phyloP scores from a whole-genome alignment of 768 basidiomycete species.

The Rossbeevera mucosa region DNA sequence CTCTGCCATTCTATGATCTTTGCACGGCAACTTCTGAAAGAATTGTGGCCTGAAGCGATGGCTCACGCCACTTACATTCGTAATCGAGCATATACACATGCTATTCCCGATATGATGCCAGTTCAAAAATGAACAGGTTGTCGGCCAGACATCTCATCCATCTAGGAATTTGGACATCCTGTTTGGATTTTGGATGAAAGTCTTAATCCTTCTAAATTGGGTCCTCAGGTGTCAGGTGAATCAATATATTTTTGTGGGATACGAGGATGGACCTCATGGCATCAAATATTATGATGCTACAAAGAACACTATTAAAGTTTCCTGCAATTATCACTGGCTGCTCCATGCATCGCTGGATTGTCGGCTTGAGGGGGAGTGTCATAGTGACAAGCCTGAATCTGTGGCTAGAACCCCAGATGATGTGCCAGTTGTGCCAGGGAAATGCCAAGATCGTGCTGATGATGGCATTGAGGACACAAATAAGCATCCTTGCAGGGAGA shows the following conservation, averaged over 20 bases:
- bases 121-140: constrained; percentile 11
- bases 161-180: neutral
- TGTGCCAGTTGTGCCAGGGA: too few relatives aligned
- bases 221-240: neutral
- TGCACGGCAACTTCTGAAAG: constrained; percentile 9
- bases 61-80: constrained; percentile 26
- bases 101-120: neutral
- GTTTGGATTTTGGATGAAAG: neutral
- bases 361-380: neutral
- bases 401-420: too few relatives aligned
- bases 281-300: neutral
- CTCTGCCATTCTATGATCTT: constrained; percentile 32
- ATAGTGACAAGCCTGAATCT: neutral
- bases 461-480: too few relatives aligned
- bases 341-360: neutral
- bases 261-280: neutral
- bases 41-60: constrained; percentile 14
- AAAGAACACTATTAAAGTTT: neutral
- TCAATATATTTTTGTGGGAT: neutral
- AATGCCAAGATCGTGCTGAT: too few relatives aligned
- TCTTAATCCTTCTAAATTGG: neutral
- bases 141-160: neutral
- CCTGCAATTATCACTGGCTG: neutral
- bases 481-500: too few relatives aligned
- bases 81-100: constrained; percentile 13